Percentiles rank a stretch among this genome's conserved stretches.
phyloP scores from a whole-genome alignment of 2,329 filamentous ascomycete species.

The Calonectria pseudoreteaudii region DNA sequence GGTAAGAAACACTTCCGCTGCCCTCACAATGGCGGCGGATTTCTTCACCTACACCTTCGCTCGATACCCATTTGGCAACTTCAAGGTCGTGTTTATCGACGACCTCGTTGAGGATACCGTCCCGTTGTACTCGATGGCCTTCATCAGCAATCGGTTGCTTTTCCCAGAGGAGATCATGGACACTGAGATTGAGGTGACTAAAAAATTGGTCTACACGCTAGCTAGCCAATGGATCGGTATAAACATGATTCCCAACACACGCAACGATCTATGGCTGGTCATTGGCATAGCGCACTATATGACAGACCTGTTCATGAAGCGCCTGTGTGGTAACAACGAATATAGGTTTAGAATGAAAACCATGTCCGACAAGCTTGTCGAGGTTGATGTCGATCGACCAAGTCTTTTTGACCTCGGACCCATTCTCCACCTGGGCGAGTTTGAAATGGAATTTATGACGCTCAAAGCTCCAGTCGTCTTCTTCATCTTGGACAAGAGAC shows the following conservation, averaged over 20 bases:
- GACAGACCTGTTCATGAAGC: slow-evolving; percentile 91
- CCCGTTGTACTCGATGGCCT: slow-evolving; percentile 83
- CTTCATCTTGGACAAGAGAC: slow-evolving; percentile 91
- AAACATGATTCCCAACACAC: slow-evolving; percentile 86
- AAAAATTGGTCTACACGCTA: slow-evolving; percentile 83
- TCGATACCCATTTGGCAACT: slow-evolving; percentile 90
- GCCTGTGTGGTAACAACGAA: slow-evolving; percentile 93
- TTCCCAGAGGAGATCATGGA: slow-evolving; percentile 90
- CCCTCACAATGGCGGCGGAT: slow-evolving; percentile 89
- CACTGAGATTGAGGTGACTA: slow-evolving; percentile 82
- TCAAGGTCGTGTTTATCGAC: slow-evolving; percentile 94
- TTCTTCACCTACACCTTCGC: slow-evolving; percentile 90
- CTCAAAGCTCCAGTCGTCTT: slow-evolving; percentile 92
- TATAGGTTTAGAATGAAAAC: slow-evolving; percentile 91
- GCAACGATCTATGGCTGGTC: slow-evolving; percentile 87
- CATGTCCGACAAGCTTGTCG: slow-evolving; percentile 83
- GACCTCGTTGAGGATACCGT: slow-evolving; percentile 82
- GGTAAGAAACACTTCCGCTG: slow-evolving; percentile 86
- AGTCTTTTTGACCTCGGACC: slow-evolving; percentile 85
- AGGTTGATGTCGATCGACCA: slow-evolving; percentile 84
- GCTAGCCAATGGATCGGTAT: slow-evolving; percentile 96
- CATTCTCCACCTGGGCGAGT: slow-evolving; percentile 81
- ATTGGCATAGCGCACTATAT: slow-evolving; percentile 94
- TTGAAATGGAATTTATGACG: slow-evolving; percentile 90
- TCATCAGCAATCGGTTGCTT: slow-evolving; percentile 88